Percentiles rank a stretch among this genome's conserved stretches.
Evolutionary conservation across 1,139 yeast species (phyloP).

Genomic region (Casaregolazyma lundiana): DNA sequence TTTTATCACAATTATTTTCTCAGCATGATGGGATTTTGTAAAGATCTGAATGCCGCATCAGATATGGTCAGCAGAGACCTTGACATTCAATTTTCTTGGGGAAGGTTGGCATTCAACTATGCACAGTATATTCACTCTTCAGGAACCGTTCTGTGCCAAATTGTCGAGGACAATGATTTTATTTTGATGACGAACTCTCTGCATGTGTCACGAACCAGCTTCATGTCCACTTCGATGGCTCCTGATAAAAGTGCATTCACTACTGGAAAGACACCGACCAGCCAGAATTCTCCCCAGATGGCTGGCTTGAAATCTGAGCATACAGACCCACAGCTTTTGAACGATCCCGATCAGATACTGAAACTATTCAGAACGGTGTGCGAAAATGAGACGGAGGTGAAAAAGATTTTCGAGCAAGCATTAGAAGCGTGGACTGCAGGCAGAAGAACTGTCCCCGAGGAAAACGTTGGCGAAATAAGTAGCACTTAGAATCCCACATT

Average conservation of each 20-base stretch:
- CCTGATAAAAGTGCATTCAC: not conserved
- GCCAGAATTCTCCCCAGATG: slow-evolving; percentile 6
- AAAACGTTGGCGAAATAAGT: too few species aligned
- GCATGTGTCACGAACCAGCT: slow-evolving; percentile 30
- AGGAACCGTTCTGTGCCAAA: slow-evolving; percentile 86
- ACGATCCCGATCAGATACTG: slow-evolving; percentile 7
- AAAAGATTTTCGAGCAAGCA: slow-evolving; percentile 3
- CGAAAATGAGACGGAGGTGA: slow-evolving; percentile 4
- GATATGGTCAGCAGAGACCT: slow-evolving; percentile 33
- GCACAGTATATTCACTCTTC: slow-evolving; percentile 88
- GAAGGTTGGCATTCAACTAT: slow-evolving; percentile 71
- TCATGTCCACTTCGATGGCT: slow-evolving; percentile 4
- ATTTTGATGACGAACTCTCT: slow-evolving; percentile 45
- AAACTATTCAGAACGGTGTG: slow-evolving; percentile 1
- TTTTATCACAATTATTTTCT: slow-evolving; percentile 62
- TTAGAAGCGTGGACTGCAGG: not conserved
- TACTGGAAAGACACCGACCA: slow-evolving; percentile 7
- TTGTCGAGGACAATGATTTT: slow-evolving; percentile 74
- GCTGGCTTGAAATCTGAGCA: slow-evolving; percentile 23
- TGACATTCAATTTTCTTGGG: slow-evolving; percentile 80
- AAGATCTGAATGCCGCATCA: slow-evolving; percentile 67
- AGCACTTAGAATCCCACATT: too few species aligned
- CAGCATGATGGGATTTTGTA: slow-evolving; percentile 63
- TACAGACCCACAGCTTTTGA: slow-evolving; percentile 20
- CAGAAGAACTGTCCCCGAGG: not conserved